These are phyloP conservation scores for Barnettozyma botsteinii DNA, from an alignment of 805 yeast species.

Conservation along the genomic window DNA sequence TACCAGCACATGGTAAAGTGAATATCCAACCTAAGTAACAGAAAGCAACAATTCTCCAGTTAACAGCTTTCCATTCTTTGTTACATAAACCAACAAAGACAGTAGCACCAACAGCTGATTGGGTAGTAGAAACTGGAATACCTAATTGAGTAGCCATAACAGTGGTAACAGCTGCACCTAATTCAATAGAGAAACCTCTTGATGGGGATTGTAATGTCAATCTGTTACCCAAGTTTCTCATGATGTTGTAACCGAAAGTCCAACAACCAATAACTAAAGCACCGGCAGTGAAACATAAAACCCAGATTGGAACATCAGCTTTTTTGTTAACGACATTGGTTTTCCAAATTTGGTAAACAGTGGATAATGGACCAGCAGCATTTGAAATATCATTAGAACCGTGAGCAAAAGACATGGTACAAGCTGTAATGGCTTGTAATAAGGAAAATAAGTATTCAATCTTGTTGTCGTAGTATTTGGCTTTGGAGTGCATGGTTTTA, in stretches of 20 bases:
- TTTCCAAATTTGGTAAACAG: slow-evolving; percentile 58
- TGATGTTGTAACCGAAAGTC: slow-evolving; percentile 67
- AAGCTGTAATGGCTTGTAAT: slow-evolving; percentile 66
- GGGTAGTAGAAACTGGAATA: slow-evolving; percentile 75
- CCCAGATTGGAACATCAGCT: slow-evolving; percentile 66
- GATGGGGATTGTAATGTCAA: slow-evolving; percentile 72
- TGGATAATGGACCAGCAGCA: slow-evolving; percentile 70
- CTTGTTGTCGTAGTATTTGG: slow-evolving; percentile 66
- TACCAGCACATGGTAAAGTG: slow-evolving; percentile 69
- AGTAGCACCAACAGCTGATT: slow-evolving; percentile 73
- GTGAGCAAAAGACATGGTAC: slow-evolving; percentile 77
- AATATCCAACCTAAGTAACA: slow-evolving; percentile 67
- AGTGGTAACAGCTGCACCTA: slow-evolving; percentile 72
- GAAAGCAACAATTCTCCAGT: slow-evolving; percentile 75
- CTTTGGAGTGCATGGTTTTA: slow-evolving; percentile 44
- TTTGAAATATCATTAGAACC: slow-evolving; percentile 78
- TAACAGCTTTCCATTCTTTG: slow-evolving; percentile 53
- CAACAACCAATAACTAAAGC: slow-evolving; percentile 63
- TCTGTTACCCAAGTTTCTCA: slow-evolving; percentile 67
- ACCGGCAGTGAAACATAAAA: slow-evolving; percentile 60
- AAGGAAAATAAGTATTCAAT: slow-evolving; percentile 63
- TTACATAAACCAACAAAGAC: slow-evolving; percentile 73
- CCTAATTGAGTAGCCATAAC: slow-evolving; percentile 69
- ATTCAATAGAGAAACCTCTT: slow-evolving; percentile 70
- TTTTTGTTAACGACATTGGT: slow-evolving; percentile 39